These are phyloP conservation scores for Aspergillus nidulans DNA, from an alignment of 495 filamentous ascomycete genomes.

Conservation along the genomic window DNA sequence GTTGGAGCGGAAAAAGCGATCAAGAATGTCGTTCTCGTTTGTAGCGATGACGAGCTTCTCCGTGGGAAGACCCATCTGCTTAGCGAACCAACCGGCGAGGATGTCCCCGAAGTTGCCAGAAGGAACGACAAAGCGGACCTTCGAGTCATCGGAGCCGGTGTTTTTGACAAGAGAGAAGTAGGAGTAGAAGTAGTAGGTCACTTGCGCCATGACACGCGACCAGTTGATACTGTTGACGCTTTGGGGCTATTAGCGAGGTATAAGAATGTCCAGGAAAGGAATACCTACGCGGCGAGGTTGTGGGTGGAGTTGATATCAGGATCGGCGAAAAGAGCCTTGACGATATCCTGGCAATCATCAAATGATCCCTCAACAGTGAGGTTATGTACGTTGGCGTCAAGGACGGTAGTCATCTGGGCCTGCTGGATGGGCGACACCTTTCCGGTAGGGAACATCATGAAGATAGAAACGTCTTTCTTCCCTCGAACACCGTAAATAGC, in stretches of 20 bases:
- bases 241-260: neutral
- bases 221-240: constrained; percentile 85
- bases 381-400: constrained; percentile 84
- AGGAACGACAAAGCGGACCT: constrained; percentile 77
- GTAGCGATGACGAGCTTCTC: constrained; percentile 84
- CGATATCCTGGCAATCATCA: constrained; percentile 93
- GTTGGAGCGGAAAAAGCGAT: constrained; percentile 64
- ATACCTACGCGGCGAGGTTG: constrained; percentile 60
- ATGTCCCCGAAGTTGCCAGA: constrained; percentile 98
- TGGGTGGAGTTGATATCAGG: constrained; percentile 65
- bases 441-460: constrained; percentile 84
- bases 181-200: constrained; percentile 84
- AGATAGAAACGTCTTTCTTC: constrained; percentile 91
- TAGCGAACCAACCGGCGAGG: constrained; percentile 87
- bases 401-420: constrained; percentile 89
- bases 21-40: constrained; percentile 88
- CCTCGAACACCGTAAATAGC: constrained; percentile 96
- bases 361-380: constrained; percentile 82
- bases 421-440: constrained; percentile 83
- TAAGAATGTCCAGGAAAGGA: neutral
- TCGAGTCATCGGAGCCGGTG: constrained; percentile 45
- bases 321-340: constrained; percentile 89
- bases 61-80: constrained; percentile 81
- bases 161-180: constrained; percentile 72
- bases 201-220: constrained; percentile 89